Evolutionary conservation across 495 filamentous ascomycete genomes (phyloP), one percentile per base, ranked within the genome.

Genomic region (Lichenothelia convexa): DNA sequence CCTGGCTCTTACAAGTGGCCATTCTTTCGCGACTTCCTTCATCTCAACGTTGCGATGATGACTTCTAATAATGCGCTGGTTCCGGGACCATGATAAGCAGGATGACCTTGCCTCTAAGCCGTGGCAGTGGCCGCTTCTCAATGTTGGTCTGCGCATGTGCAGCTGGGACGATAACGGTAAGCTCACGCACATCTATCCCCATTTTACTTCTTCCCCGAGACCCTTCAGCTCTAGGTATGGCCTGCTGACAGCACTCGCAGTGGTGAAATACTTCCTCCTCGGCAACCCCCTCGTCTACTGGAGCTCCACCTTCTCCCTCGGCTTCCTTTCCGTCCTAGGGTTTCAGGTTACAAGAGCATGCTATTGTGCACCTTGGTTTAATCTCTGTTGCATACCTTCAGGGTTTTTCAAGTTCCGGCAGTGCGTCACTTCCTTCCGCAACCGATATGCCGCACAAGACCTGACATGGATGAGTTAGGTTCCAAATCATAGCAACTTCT

Each of bases 41-140:
- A 97, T 54, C 54, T 97, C 32, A 97, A 97, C 57, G 89, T 97
- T 40, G 89, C 91, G 36, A 97, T 97, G 89, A 94, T 95, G 91
- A 97, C 89, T 13, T 95, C 91, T 11, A 97, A 97, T 63, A 97
- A 97, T 54, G 89, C 89, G 26, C 71, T 97, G 16, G 86, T 97
- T 30, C 89, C 89, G 8, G 91, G n/a, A 97, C 50, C 91, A 91
- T 3, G 89, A 97, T 56, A 97, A 97, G 67, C 89, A 95, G 59
- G 89, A 97, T 52, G 89, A 97, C 53, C 67, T 97, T 20, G 91
- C 89, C 29, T 95, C 89, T 15, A 70, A 85, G 39, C 93, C 86
- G 63, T 97, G 89, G 89, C 87, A 97, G 57, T 97, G 89, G 89
- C 89, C 89, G 18, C 73, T 97, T 44, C 68, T 97, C 20, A 65